Percentiles rank a stretch among this genome's conserved stretches.
Evolutionary conservation across 1,284 basidiomycete genomes (phyloP).

Genomic region (Cystobasidium pallidum): DNA sequence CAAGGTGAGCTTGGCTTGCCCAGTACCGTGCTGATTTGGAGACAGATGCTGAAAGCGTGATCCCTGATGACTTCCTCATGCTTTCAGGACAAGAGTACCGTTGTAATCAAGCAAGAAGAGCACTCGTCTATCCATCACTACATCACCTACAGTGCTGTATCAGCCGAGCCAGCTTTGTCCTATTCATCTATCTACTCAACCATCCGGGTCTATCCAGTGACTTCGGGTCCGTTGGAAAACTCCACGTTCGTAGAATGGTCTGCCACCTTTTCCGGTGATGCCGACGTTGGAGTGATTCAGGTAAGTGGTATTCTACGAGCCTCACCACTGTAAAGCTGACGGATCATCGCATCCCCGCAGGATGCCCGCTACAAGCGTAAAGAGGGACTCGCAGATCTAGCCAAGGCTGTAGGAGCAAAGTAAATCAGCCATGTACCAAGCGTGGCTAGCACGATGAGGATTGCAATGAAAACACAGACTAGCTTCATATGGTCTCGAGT

Average conservation of each 20-base stretch:
- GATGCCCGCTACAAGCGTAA: slow-evolving; percentile 54
- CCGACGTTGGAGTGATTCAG: slow-evolving; percentile 46
- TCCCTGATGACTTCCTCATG: not conserved
- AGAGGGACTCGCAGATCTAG: slow-evolving; percentile 54
- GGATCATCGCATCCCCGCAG: slow-evolving; percentile 45
- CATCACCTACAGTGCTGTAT: slow-evolving; percentile 54
- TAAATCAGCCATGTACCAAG: not conserved
- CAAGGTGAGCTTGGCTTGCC: slow-evolving; percentile 44
- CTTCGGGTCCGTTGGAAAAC: slow-evolving; percentile 50
- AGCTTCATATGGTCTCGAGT: too few species aligned
- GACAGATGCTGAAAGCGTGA: too few species aligned
- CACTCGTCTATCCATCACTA: slow-evolving; percentile 52
- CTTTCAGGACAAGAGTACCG: slow-evolving; percentile 35
- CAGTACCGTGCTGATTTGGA: not conserved
- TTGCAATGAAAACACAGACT: too few species aligned
- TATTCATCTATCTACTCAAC: slow-evolving; percentile 54
- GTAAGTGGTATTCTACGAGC: too few species aligned
- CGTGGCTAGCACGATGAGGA: too few species aligned
- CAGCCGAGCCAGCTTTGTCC: slow-evolving; percentile 52
- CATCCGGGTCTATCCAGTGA: slow-evolving; percentile 52
- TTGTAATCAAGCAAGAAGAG: slow-evolving; percentile 55
- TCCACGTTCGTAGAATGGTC: slow-evolving; percentile 53
- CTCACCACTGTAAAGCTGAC: not conserved
- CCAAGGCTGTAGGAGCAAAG: slow-evolving; percentile 47
- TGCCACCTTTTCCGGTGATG: slow-evolving; percentile 53